phyloP scores from a whole-genome alignment of 2,329 filamentous ascomycete genomes.

The Triangularia setosa region DNA sequence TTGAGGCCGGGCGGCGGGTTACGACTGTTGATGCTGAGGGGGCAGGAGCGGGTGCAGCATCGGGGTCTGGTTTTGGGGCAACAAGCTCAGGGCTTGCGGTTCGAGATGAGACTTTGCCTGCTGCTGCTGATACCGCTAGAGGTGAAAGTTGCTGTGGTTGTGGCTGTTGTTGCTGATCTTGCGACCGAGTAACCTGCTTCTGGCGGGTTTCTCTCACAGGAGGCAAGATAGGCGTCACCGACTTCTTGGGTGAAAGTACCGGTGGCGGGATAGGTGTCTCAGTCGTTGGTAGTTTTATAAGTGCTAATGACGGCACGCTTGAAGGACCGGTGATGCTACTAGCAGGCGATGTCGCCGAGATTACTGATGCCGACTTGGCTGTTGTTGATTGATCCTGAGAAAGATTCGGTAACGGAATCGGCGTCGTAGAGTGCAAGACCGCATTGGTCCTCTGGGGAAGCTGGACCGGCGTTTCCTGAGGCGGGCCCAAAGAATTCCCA shows the following conservation, averaged over 20 bases:
- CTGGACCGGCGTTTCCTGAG: conserved; percentile 25
- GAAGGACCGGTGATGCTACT: conserved; percentile 21
- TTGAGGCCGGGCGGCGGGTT: conserved; percentile 46
- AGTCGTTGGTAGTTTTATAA: conserved; percentile 29
- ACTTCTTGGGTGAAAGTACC: conserved; percentile 31
- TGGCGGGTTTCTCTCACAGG: conserved; percentile 33
- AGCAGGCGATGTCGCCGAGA: conserved; percentile 28
- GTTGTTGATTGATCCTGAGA: conserved; percentile 29
- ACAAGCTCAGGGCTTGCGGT: conserved; percentile 29
- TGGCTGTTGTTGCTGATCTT: conserved; percentile 26
- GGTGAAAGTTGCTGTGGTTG: conserved; percentile 17
- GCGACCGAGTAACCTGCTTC: conserved; percentile 27
- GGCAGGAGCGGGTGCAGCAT: conserved; percentile 10
- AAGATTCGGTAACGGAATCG: conserved; percentile 32
- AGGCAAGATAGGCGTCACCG: conserved; percentile 34
- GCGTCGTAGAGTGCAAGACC: conserved; percentile 31
- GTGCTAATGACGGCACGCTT: conserved; percentile 23
- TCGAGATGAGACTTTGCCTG: conserved; percentile 17
- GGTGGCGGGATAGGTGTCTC: conserved; percentile 32
- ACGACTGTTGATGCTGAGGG: conserved; percentile 24
- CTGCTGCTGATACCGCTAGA: conserved; percentile 6
- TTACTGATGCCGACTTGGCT: conserved; percentile 25
- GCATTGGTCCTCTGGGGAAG: conserved; percentile 15
- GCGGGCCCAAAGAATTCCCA: conserved; percentile 19
- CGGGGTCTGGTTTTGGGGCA: conserved; percentile 33